A percentile compares a stretch with the other conserved stretches of the same genome.
These are phyloP conservation scores for Pseudogymnoascus sp. DNA, from an alignment of 2,329 filamentous ascomycete species.

Conservation along the genomic window DNA sequence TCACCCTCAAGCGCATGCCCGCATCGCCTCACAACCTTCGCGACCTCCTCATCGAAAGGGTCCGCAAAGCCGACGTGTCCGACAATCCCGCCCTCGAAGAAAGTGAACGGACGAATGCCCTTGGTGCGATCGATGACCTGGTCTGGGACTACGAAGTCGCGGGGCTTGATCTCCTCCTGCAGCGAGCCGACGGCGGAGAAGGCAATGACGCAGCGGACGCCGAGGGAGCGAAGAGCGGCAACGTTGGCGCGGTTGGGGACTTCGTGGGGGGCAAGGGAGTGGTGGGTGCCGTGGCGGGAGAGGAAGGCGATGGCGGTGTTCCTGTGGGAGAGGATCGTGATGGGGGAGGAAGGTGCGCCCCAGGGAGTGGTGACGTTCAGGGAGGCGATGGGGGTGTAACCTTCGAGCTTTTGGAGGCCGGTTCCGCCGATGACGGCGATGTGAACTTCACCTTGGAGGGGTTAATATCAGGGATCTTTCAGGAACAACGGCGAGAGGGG, in stretches of 20 bases:
- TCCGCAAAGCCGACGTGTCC: slow-evolving; percentile 94
- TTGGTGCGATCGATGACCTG: slow-evolving; percentile 97
- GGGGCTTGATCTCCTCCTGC: slow-evolving; percentile 84
- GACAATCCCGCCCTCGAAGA: slow-evolving; percentile 87
- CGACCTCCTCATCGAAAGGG: slow-evolving; percentile 77
- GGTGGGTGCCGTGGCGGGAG: slow-evolving; percentile 80
- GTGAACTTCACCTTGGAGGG: slow-evolving; percentile 52
- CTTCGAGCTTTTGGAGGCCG: slow-evolving; percentile 76
- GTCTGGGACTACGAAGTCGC: slow-evolving; percentile 94
- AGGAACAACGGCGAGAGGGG: neutral
- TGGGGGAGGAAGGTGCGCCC: slow-evolving; percentile 67
- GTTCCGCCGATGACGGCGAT: slow-evolving; percentile 93
- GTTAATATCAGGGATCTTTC: neutral
- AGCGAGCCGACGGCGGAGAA: slow-evolving; percentile 93
- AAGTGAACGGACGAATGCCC: slow-evolving; percentile 83
- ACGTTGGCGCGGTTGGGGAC: slow-evolving; percentile 95
- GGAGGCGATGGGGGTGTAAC: slow-evolving; percentile 75
- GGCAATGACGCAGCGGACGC: slow-evolving; percentile 83
- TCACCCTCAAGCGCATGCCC: slow-evolving; percentile 71
- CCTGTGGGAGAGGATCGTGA: slow-evolving; percentile 81
- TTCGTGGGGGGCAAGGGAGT: slow-evolving; percentile 87
- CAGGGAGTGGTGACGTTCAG: slow-evolving; percentile 77
- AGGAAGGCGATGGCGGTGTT: slow-evolving; percentile 83
- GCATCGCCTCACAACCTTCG: slow-evolving; percentile 67
- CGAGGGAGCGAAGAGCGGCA: slow-evolving; percentile 84